A percentile compares a stretch with the other conserved stretches of the same genome.
These are phyloP conservation scores for Blastobotrys elegans DNA, from an alignment of 1,139 yeast genomes.

Conservation along the genomic window DNA sequence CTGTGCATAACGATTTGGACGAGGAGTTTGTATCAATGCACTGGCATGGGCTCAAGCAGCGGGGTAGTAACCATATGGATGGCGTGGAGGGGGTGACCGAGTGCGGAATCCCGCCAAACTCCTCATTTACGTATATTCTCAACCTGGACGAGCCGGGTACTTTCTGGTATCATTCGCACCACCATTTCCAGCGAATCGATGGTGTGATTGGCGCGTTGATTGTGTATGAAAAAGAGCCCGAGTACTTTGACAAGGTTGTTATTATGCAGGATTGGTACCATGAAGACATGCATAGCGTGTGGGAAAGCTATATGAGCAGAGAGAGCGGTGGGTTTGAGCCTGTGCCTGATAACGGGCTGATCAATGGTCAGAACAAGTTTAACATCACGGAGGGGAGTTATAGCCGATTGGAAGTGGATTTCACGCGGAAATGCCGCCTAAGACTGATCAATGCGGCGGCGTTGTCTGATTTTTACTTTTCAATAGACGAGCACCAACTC, in stretches of 20 bases:
- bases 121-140: constrained; percentile 60
- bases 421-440: constrained; percentile 34
- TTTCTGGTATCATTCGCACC: constrained; percentile 86
- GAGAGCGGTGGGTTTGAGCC: constrained; percentile 93
- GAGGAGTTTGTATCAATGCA: constrained; percentile 40
- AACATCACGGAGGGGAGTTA: constrained; percentile 5
- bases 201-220: constrained; percentile 78
- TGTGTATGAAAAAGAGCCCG: constrained; percentile 37
- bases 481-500: constrained; percentile 43
- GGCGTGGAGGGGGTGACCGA: constrained; percentile 80
- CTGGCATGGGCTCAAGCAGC: constrained; percentile 80
- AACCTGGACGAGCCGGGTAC: constrained; percentile 76
- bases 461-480: constrained; percentile 27
- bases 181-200: constrained; percentile 72
- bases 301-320: constrained; percentile 50
- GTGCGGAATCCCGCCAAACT: constrained; percentile 74
- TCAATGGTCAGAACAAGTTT: constrained; percentile 27
- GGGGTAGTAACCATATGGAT: constrained; percentile 63
- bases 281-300: constrained; percentile 44
- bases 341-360: constrained; percentile 59
- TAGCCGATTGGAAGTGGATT: constrained; percentile 42
- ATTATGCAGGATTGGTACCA: constrained; percentile 76
- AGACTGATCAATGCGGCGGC: constrained; percentile 33
- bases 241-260: constrained; percentile 45
- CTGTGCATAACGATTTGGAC: constrained; percentile 4